Conservation (phyloP, 306 rosid species). For the Casuarina cunninghamiana region DNA sequence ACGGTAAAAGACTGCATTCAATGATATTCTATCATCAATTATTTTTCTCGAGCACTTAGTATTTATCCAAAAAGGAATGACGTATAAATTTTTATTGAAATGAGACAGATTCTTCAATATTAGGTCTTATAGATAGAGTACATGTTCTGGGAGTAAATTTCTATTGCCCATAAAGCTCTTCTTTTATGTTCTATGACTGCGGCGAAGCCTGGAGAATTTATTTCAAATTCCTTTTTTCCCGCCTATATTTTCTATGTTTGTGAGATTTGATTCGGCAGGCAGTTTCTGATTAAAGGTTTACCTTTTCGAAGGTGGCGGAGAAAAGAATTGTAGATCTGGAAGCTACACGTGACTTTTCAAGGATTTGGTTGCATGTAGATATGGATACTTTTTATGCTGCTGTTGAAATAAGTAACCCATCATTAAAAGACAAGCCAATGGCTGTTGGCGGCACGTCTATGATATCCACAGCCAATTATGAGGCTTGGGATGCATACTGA, state of each 20-base stretch:
- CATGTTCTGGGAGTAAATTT: background rate
- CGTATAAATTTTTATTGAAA: background rate
- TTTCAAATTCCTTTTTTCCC: background rate
- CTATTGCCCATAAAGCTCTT: background rate
- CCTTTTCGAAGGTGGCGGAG: conserved; percentile 56
- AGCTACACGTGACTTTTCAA: conserved; percentile 71
- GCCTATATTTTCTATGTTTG: background rate
- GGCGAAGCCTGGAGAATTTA: background rate
- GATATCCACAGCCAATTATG: conserved; percentile 95
- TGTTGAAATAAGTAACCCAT: conserved; percentile 81
- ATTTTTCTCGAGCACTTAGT: no score
- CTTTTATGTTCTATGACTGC: background rate
- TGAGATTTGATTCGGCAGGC: background rate
- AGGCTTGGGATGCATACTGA: conserved; percentile 46
- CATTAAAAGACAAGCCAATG: conserved; percentile 74
- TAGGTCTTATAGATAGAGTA: background rate
- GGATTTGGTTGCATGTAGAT: conserved; percentile 92
- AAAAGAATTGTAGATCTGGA: conserved; percentile 70
- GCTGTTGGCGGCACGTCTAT: conserved; percentile 91
- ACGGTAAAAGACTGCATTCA: conserved; percentile 36
- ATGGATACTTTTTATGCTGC: conserved; percentile 99
- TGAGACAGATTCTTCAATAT: background rate
- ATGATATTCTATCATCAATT: background rate
- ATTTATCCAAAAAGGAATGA: background rate
- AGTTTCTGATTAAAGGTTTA: conserved; percentile 12